Percentiles rank a stretch among this genome's conserved stretches.
These are phyloP conservation scores for barley (Hordeum vulgare) DNA, from an alignment of 176 grass and related monocot genomes.

Conservation along the genomic window MorexV3_pseudomolecules_assembly NC_058518.1:507577801-507578300, in stretches of 20 bases:
- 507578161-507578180: no score
- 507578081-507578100: no score
- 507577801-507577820: slow-evolving; percentile 63
- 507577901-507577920: slow-evolving; percentile 97
- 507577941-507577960: slow-evolving; percentile 89
- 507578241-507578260: no score
- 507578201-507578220: no score
- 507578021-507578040: slow-evolving; percentile 3
- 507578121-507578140: no score
- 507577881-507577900: slow-evolving; percentile 90
- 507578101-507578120: no score
- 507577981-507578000: slow-evolving; percentile 79
- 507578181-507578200: no score
- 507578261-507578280: no score
- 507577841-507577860: slow-evolving; percentile 45
- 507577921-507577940: slow-evolving; percentile 94
- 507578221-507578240: no score
- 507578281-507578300: no score
- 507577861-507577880: slow-evolving; percentile 52
- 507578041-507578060: background rate
- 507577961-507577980: slow-evolving; percentile 96
- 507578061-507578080: no score
- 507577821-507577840: slow-evolving; percentile 61
- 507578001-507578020: slow-evolving; percentile 41
- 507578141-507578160: no score